These are phyloP conservation scores for Lecanicillium sp. DNA, from an alignment of 2,329 filamentous ascomycete genomes.

Conservation along the genomic window DNA sequence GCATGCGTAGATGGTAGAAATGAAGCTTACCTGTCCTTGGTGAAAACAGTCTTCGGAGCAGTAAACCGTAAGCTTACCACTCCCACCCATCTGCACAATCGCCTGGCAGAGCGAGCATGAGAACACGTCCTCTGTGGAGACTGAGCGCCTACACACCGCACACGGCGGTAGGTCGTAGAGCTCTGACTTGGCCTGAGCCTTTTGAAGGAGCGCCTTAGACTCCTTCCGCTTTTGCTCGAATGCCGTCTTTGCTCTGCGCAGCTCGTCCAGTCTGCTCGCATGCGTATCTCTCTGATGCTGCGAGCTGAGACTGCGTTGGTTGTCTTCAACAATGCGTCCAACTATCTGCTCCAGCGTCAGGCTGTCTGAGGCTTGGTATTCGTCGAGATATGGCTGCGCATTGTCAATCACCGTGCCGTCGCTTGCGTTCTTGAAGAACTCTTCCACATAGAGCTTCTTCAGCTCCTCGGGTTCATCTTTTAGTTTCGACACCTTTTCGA, in stretches of 20 bases:
- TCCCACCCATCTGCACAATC: slow-evolving; percentile 32
- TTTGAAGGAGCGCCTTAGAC: slow-evolving; percentile 30
- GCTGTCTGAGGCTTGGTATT: slow-evolving; percentile 23
- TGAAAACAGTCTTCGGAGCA: slow-evolving; percentile 39
- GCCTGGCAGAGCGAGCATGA: slow-evolving; percentile 42
- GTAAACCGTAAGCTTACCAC: slow-evolving; percentile 34
- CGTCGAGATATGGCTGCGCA: slow-evolving; percentile 36
- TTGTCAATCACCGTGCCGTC: slow-evolving; percentile 28
- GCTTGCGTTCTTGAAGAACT: slow-evolving; percentile 35
- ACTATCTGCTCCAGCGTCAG: slow-evolving; percentile 30
- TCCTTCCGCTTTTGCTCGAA: slow-evolving; percentile 40
- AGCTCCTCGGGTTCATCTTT: slow-evolving; percentile 27
- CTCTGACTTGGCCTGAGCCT: slow-evolving; percentile 27
- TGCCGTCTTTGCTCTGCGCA: slow-evolving; percentile 42
- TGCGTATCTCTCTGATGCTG: slow-evolving; percentile 34
- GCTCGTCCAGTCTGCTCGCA: slow-evolving; percentile 37
- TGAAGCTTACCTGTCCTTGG: slow-evolving; percentile 34
- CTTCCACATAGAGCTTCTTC: slow-evolving; percentile 33
- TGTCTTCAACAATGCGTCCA: slow-evolving; percentile 27
- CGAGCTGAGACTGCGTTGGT: slow-evolving; percentile 24
- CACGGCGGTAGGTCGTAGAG: slow-evolving; percentile 36
- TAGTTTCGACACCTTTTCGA: slow-evolving; percentile 26
- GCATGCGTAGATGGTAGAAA: too few relatives aligned
- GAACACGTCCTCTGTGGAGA: slow-evolving; percentile 31
- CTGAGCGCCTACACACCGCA: slow-evolving; percentile 29